Conservation (phyloP, 768 basidiomycete genomes). For the Dioszegia crocea region DNA sequence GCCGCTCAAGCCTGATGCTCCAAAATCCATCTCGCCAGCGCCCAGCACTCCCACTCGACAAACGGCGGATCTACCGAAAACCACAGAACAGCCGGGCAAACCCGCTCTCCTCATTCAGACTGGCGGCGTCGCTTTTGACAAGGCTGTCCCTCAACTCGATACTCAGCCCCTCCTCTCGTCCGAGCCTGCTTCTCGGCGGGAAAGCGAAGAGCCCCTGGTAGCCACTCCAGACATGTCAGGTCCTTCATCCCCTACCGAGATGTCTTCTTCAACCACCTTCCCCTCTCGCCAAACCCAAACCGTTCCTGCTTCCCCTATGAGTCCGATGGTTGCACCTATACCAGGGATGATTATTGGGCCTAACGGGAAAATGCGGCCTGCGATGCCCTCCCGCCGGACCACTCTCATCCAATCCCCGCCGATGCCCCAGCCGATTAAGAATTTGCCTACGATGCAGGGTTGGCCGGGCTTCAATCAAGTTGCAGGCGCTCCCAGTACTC, state of each 20-base stretch:
- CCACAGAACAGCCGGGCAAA: background rate
- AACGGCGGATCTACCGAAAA: background rate
- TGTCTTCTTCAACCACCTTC: background rate
- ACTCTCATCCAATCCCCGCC: slow-evolving; percentile 45
- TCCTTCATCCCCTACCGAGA: background rate
- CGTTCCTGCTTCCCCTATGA: background rate
- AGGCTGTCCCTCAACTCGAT: background rate
- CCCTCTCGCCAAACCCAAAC: background rate
- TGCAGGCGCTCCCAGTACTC: slow-evolving; percentile 18
- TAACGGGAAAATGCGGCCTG: slow-evolving; percentile 26
- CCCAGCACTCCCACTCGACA: background rate
- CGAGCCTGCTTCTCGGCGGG: background rate
- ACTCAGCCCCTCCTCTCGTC: background rate
- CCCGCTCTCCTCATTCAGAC: background rate
- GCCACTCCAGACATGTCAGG: slow-evolving; percentile 1
- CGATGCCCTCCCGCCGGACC: slow-evolving; percentile 29
- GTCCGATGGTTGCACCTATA: slow-evolving; percentile 7
- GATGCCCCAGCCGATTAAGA: slow-evolving; percentile 48
- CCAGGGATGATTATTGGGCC: slow-evolving; percentile 8
- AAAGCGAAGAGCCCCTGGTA: slow-evolving; percentile 8
- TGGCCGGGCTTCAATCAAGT: slow-evolving; percentile 27
- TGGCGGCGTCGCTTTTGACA: background rate
- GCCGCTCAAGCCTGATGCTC: slow-evolving; percentile 11
- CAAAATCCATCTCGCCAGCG: background rate
- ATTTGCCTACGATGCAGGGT: slow-evolving; percentile 44